Evolutionary conservation across 441 rosid genomes (phyloP).

Genomic region (Adansonia gregorii): DNA sequence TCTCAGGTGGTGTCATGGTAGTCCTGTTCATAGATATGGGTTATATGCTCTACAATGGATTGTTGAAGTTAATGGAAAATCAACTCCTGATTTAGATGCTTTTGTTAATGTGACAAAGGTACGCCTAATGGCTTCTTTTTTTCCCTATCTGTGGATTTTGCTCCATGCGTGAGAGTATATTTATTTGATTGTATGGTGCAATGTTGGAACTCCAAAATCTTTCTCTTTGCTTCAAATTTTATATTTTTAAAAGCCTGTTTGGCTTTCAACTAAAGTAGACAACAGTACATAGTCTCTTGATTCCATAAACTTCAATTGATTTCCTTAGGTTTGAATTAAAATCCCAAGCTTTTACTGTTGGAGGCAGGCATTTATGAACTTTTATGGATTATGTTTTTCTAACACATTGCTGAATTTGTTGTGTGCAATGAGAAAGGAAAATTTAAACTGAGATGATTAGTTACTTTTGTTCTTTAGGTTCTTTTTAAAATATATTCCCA

Average conservation of each 20-base stretch:
- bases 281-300: neutral
- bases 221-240: neutral
- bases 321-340: neutral
- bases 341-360: neutral
- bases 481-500: neutral
- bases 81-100: constrained; percentile 79
- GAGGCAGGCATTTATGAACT: neutral
- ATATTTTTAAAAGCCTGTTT: neutral
- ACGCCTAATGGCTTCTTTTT: constrained; percentile 10
- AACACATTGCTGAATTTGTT: neutral
- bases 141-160: neutral
- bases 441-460: neutral
- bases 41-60: constrained; percentile 95
- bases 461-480: neutral
- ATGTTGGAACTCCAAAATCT: neutral
- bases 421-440: neutral
- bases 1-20: constrained; percentile 90
- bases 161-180: neutral
- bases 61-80: constrained; percentile 89
- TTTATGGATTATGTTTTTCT: neutral
- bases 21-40: constrained; percentile 93
- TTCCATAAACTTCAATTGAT: neutral
- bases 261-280: neutral
- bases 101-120: constrained; percentile 84
- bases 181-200: neutral